Evolutionary conservation across 768 basidiomycete species (phyloP).

Genomic region (Boletus subparvulus): DNA sequence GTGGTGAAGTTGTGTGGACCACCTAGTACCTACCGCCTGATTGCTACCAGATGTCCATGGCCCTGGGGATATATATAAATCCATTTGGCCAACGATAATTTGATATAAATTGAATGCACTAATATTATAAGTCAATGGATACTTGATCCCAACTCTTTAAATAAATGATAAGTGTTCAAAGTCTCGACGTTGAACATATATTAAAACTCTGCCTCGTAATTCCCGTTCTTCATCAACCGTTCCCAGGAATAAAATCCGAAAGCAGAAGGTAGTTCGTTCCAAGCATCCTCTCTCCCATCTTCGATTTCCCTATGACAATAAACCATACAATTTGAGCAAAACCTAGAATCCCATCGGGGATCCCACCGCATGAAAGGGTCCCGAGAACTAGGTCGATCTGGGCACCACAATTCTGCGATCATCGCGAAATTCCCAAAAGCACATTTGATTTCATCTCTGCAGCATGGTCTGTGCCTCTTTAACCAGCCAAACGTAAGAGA

Average conservation of each 20-base stretch:
- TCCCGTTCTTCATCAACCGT: neutral
- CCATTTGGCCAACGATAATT: too few species aligned
- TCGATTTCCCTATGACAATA: constrained; percentile 28
- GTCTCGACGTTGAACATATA: neutral
- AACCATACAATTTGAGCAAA: constrained; percentile 19
- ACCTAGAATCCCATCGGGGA: constrained; percentile 20
- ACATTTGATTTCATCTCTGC: constrained; percentile 21
- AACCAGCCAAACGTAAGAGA: constrained; percentile 22
- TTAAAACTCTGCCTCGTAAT: constrained; percentile 8
- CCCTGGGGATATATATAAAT: too few species aligned
- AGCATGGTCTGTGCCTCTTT: constrained; percentile 12
- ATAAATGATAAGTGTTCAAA: constrained; percentile 2
- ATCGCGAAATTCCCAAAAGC: constrained; percentile 22
- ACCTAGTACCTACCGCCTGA: too few species aligned
- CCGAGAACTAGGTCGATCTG: constrained; percentile 17
- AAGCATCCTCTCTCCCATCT: constrained; percentile 26
- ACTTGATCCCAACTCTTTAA: neutral
- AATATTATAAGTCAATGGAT: neutral
- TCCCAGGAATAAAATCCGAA: constrained; percentile 22
- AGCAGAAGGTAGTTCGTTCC: constrained; percentile 18
- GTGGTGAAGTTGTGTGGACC: too few species aligned
- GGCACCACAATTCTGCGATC: constrained; percentile 23
- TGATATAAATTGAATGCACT: too few species aligned
- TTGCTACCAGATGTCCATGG: too few species aligned
- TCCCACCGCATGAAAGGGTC: constrained; percentile 26